Conservation (phyloP, 164 flowering plant species). For the Nelumbo lutea region DNA sequence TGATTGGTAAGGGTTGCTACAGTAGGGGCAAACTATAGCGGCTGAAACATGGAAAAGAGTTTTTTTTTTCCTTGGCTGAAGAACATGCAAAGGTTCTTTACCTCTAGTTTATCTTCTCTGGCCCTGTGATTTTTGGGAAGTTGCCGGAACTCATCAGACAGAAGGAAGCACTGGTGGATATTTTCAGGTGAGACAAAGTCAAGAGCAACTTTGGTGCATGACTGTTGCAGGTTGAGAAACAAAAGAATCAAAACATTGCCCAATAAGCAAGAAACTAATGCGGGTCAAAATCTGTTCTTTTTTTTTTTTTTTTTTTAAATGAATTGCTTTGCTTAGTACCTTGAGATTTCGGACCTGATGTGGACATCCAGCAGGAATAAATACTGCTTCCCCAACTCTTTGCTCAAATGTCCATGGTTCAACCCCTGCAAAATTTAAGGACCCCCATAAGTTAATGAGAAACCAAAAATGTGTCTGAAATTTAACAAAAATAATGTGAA, state of each 20-base stretch:
- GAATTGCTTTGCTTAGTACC: constrained; percentile 25
- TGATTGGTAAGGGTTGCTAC: too few relatives aligned
- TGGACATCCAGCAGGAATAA: constrained; percentile 18
- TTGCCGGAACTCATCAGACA: constrained; percentile 42
- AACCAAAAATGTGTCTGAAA: not conserved
- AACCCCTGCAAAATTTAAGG: constrained; percentile 31
- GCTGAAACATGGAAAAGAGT: too few relatives aligned
- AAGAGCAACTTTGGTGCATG: constrained; percentile 49
- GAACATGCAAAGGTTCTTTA: too few relatives aligned
- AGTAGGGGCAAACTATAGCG: too few relatives aligned
- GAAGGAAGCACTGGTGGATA: constrained; percentile 37
- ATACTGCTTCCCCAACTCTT: not conserved
- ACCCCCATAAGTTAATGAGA: not conserved
- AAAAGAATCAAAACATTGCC: not conserved
- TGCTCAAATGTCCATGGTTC: constrained; percentile 93
- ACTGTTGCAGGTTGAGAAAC: constrained; percentile 17
- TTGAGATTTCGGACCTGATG: constrained; percentile 82
- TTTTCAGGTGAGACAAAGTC: constrained; percentile 54
- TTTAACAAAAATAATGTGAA: not conserved
- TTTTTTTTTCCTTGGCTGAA: too few relatives aligned
- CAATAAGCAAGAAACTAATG: not conserved
- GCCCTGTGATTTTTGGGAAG: constrained; percentile 36
- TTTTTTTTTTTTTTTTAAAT: not conserved
- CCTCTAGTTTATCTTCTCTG: too few relatives aligned
- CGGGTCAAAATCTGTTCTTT: not conserved